These are phyloP conservation scores for Cladosporium colombiae DNA, from an alignment of 2,329 filamentous ascomycete genomes.

Conservation along the genomic window DNA sequence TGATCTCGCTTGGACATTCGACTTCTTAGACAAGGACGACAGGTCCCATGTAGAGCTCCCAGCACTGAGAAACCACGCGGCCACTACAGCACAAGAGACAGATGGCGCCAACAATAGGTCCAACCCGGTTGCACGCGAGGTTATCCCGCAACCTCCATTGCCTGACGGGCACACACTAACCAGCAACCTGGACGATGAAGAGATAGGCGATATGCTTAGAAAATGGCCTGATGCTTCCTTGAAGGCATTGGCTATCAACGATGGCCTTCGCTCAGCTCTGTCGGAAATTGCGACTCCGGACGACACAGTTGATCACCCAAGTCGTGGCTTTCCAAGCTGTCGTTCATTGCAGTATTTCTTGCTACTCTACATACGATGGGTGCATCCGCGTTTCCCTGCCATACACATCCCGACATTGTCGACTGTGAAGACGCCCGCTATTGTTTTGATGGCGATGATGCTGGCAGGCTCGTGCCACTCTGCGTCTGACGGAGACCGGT, in stretches of 20 bases:
- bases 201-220: background rate
- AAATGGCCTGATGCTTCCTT: background rate
- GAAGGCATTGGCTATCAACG: background rate
- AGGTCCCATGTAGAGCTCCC: background rate
- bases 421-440: background rate
- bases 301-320: background rate
- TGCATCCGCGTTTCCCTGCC: background rate
- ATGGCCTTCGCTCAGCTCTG: background rate
- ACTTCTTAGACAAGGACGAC: background rate
- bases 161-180: background rate
- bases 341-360: constrained; percentile 1
- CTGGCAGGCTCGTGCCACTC: background rate
- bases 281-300: background rate
- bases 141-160: background rate
- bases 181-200: background rate
- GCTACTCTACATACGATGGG: background rate
- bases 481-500: background rate
- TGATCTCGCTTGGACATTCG: constrained; percentile 1
- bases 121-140: background rate
- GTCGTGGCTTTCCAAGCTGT: background rate
- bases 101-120: background rate
- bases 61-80: background rate
- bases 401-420: background rate
- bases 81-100: background rate
- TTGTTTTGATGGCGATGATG: background rate